Conservation (phyloP, 108 stramenopile genomes). For the Cyclotella baltica region DNA sequence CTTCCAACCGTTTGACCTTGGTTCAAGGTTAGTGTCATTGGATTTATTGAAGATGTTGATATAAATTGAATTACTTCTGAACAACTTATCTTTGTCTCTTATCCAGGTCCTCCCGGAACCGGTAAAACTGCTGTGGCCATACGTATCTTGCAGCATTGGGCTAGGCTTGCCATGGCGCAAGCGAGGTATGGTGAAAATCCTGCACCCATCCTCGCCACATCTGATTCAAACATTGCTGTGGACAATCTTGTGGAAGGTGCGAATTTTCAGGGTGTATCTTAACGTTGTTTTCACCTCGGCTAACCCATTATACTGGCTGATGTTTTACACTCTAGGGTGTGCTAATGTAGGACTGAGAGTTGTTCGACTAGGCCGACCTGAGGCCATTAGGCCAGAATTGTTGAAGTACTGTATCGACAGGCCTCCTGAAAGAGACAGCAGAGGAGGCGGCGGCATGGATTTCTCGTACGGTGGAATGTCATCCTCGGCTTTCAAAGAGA, state of each 20-base stretch:
- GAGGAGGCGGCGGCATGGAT: conserved; percentile 37
- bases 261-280: not conserved
- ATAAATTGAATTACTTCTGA: too few relatives aligned
- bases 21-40: conserved; percentile 76
- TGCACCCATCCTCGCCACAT: conserved; percentile 85
- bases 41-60: too few relatives aligned
- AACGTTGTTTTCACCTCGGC: not conserved
- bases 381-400: conserved; percentile 91
- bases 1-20: conserved; percentile 86
- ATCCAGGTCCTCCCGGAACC: conserved; percentile 8
- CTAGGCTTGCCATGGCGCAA: conserved; percentile 64
- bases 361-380: conserved; percentile 93
- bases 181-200: conserved; percentile 68
- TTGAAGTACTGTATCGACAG: conserved; percentile 89
- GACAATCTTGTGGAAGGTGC: conserved; percentile 94
- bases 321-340: conserved; percentile 63
- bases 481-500: conserved; percentile 74
- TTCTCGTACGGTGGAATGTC: conserved; percentile 53
- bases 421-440: conserved; percentile 65
- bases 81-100: not conserved
- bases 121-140: conserved; percentile 93
- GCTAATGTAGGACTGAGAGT: conserved; percentile 88
- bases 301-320: too few relatives aligned
- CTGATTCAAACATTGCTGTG: conserved; percentile 97
- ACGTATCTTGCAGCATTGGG: conserved; percentile 91